Base-by-base conservation (phyloP, 2,329 filamentous ascomycete genomes). In the Hirsutella rhossiliensis region DNA sequence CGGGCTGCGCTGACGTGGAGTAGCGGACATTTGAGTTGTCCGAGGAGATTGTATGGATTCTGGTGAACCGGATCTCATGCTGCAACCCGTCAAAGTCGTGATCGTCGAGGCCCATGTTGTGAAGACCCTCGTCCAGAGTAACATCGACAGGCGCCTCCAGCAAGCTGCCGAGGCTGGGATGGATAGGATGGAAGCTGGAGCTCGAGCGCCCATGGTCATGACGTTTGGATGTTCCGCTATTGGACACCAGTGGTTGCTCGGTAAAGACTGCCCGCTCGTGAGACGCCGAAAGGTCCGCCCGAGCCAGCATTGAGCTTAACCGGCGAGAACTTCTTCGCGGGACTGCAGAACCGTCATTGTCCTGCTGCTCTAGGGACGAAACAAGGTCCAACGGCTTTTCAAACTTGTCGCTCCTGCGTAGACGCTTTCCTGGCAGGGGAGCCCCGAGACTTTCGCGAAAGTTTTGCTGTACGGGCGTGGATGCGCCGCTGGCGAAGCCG, bases 231-330 rank as follows among this genome's bases (percentile, higher is more conserved):
- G 71, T 69, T 0, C 59, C 58, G 43, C 65, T 61, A 11, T 59
- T 62, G 9, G 65, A 54, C 9, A 64, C 56, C 3, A 60, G 70
- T 50, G 59, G 63, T 59, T 73, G 76, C 41, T 95, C 88, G 27
- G 80, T 75, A 57, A 94, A 94, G n/a, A 81, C 75, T 1, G 81
- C 73, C 54, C 85, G 76, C 52, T 94, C 88, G 51, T 90, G 85
- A 15, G 83, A 92, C 11, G 86, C 82, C 0, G 87, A 90, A 18
- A 96, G 68, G 58, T 96, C 90, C 29, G 86, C 84, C 54, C 90
- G 76, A 15, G 89, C 89, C 43, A 96, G 71, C 64, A 95, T 76
- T 15, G 90, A 97, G 66, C 92, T 98, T 23, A 97, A 84, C 42
- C 92, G 78, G 38, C 92, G 79, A 17, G 78, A 82, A 48, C 77